phyloP scores from a whole-genome alignment of 2,329 filamentous ascomycete species.

The Colletotrichum sp. region DNA sequence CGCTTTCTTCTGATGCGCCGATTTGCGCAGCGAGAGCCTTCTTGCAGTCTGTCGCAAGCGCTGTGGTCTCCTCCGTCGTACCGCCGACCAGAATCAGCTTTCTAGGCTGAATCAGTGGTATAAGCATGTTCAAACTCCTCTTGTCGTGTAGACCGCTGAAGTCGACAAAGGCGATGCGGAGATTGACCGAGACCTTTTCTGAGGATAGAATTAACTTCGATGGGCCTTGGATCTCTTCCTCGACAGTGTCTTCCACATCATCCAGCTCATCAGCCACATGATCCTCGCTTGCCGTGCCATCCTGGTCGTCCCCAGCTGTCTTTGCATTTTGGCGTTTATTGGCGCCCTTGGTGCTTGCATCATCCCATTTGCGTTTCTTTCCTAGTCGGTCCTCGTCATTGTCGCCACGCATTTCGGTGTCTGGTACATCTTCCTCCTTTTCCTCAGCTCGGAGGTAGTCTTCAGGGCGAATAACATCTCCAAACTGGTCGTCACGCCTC shows the following conservation, averaged over 20 bases:
- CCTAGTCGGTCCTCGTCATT: constrained; percentile 71
- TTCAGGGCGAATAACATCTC: constrained; percentile 90
- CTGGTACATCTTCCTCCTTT: constrained; percentile 75
- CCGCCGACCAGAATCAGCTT: constrained; percentile 95
- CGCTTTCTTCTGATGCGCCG: constrained; percentile 49
- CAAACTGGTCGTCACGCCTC: constrained; percentile 87
- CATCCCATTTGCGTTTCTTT: constrained; percentile 95
- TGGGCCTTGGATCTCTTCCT: constrained; percentile 64
- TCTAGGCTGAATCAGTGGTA: constrained; percentile 90
- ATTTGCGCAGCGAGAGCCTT: constrained; percentile 61
- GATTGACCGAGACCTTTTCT: constrained; percentile 69
- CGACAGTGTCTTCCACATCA: constrained; percentile 57
- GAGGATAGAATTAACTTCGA: constrained; percentile 74
- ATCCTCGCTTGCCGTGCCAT: constrained; percentile 36
- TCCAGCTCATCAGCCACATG: constrained; percentile 60
- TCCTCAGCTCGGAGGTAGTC: constrained; percentile 95
- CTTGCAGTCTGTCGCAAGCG: constrained; percentile 81
- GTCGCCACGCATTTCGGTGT: constrained; percentile 56
- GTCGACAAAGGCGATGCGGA: constrained; percentile 87
- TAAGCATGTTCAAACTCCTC: constrained; percentile 90
- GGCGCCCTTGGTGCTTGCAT: constrained; percentile 47
- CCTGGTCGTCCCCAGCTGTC: constrained; percentile 48
- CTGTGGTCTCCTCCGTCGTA: constrained; percentile 75
- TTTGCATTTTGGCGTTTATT: constrained; percentile 66
- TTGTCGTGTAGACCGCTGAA: constrained; percentile 93